These are phyloP conservation scores for Chaetomium tenue DNA, from an alignment of 495 filamentous ascomycete genomes.

Conservation along the genomic window DNA sequence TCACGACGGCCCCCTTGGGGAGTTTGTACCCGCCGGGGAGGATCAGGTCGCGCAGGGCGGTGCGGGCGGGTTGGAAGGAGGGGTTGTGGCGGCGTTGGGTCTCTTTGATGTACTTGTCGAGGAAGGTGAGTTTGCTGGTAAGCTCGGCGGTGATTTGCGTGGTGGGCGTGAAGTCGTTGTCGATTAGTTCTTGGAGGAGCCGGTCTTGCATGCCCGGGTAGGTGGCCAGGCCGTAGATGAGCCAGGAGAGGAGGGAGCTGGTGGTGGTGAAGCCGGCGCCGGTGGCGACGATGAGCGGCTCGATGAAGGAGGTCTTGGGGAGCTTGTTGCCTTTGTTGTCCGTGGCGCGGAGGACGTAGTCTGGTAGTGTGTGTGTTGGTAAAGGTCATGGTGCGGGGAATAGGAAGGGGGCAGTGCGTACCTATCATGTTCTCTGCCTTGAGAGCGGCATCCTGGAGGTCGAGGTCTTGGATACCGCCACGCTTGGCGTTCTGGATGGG, in stretches of 20 bases:
- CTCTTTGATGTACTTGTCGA: conserved; percentile 60
- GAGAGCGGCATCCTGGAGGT: conserved; percentile 52
- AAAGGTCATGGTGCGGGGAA: neutral
- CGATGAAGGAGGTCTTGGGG: conserved; percentile 32
- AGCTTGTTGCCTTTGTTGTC: conserved; percentile 55
- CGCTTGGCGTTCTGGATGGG: conserved; percentile 38
- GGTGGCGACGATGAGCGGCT: conserved; percentile 36
- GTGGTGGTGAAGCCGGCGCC: conserved; percentile 59
- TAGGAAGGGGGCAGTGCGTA: neutral
- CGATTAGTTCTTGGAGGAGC: conserved; percentile 54
- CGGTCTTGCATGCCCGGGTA: conserved; percentile 53
- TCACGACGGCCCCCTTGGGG: conserved; percentile 49
- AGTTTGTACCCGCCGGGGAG: conserved; percentile 56
- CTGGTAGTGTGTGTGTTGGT: conserved; percentile 24
- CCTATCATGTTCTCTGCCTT: conserved; percentile 32
- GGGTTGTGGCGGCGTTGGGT: conserved; percentile 56
- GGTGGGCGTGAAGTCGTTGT: conserved; percentile 40
- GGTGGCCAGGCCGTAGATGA: conserved; percentile 49
- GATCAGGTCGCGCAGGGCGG: conserved; percentile 49
- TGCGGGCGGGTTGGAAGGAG: conserved; percentile 56
- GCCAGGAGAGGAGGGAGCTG: conserved; percentile 52
- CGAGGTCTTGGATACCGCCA: conserved; percentile 43
- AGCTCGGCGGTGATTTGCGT: conserved; percentile 44
- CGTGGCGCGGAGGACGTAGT: conserved; percentile 49
- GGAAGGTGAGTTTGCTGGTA: conserved; percentile 43